Evolutionary conservation across 352 stramenopile genomes (phyloP).

Genomic region (Discostella stelligera): DNA sequence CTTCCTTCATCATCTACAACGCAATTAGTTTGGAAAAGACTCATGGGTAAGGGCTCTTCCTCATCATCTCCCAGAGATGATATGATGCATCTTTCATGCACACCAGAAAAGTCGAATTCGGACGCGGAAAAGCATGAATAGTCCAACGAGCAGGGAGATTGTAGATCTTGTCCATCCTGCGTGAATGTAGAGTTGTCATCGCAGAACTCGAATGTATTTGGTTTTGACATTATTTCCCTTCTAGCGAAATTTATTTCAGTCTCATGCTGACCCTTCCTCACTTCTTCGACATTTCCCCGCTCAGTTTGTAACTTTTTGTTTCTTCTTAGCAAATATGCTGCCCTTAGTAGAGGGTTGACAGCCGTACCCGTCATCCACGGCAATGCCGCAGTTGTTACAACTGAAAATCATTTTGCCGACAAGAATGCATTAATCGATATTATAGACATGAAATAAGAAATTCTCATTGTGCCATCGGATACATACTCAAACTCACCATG

Average conservation of each 20-base stretch:
- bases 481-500: slow-evolving; percentile 16
- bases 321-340: slow-evolving; percentile 65
- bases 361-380: slow-evolving; percentile 82
- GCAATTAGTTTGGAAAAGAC: not conserved
- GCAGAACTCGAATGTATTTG: not conserved
- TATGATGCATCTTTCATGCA: not conserved
- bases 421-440: not conserved
- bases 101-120: not conserved
- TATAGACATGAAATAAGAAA: not conserved
- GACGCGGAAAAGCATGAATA: slow-evolving; percentile 36
- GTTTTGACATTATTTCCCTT: too few relatives aligned
- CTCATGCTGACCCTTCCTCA: not conserved
- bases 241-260: not conserved
- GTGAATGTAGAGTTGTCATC: not conserved
- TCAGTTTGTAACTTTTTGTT: slow-evolving; percentile 45
- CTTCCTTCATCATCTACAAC: too few relatives aligned
- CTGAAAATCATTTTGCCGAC: not conserved
- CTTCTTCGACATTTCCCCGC: not conserved
- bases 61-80: slow-evolving; percentile 1
- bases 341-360: slow-evolving; percentile 79
- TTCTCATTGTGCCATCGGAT: not conserved
- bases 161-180: not conserved
- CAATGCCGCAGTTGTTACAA: slow-evolving; percentile 76
- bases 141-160: slow-evolving; percentile 33
- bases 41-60: too few relatives aligned